A percentile compares a stretch with the other conserved stretches of the same genome.
phyloP scores from a whole-genome alignment of 331 rosid species.

The Acacia concinna region DNA sequence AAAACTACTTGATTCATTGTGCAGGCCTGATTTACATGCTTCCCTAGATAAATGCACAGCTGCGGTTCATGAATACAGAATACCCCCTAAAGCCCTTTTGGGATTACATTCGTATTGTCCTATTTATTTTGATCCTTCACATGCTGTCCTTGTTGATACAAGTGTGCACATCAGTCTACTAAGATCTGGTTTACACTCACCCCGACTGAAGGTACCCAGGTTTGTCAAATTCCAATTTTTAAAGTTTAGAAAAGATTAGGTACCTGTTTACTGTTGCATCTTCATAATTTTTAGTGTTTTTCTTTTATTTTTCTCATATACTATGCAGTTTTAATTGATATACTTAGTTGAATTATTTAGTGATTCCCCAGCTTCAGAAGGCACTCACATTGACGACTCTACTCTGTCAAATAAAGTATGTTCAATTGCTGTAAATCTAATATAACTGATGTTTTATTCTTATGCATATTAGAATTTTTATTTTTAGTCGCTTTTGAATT shows the following conservation, averaged over 20 bases:
- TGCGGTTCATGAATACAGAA: conserved; percentile 82
- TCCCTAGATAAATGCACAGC: conserved; percentile 61
- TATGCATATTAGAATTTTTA: not conserved
- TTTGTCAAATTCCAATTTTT: conserved; percentile 53
- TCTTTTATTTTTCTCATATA: conserved; percentile 23
- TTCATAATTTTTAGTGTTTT: conserved; percentile 16
- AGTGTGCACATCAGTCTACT: conserved; percentile 80
- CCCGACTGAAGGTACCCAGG: conserved; percentile 72
- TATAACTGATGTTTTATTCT: conserved; percentile 2
- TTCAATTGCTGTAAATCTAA: conserved; percentile 8
- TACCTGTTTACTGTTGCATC: conserved; percentile 29
- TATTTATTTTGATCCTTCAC: conserved; percentile 82
- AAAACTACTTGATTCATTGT: conserved; percentile 26
- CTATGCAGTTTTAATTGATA: conserved; percentile 24
- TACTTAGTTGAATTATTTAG: conserved; percentile 48
- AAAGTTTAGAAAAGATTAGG: conserved; percentile 21
- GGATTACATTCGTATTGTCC: conserved; percentile 97
- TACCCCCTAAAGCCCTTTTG: conserved; percentile 86
- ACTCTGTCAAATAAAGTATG: conserved; percentile 62
- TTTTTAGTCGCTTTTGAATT: not conserved
- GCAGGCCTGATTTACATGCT: conserved; percentile 64
- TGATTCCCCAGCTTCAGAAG: conserved; percentile 47
- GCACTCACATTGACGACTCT: conserved; percentile 45
- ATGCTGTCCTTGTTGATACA: conserved; percentile 81
- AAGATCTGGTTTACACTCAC: conserved; percentile 50